Evolutionary conservation across 495 filamentous ascomycete genomes (phyloP), one percentile per base, ranked within the genome.

Genomic region (Trichoderma gamsii): DNA sequence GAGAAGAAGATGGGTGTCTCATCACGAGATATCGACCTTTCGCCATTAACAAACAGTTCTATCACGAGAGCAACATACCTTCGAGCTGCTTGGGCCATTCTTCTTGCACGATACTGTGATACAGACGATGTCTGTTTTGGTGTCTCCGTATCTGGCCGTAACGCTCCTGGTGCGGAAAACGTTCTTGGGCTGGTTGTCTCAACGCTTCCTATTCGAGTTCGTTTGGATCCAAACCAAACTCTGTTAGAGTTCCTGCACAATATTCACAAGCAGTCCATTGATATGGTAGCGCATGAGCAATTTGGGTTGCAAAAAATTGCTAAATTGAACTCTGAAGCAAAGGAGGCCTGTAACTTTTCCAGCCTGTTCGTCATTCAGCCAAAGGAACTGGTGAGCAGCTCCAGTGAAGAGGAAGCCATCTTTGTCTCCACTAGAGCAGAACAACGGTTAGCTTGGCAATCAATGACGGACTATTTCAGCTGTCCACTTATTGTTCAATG

Each of bases 151-250:
- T 80, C 78, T 64, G 85, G 85, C 41, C 77, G 86, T 0, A 76
- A 80, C 29, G 77, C 78, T 9, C 73, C 78, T 12, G 83, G 80
- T 29, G 72, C 87, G 18, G 75, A 76, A 21, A 73, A 77, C 21
- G 81, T 86, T 56, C 71, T 77, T 11, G 85, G 83, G 0, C 80
- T 87, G 0, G 77, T 86, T 2, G 82, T 89, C 59, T 80, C 86
- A 23, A 88, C 88, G 0, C 73, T 88, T 0, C 88, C 88, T 3
- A 73, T 84, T 13, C 79, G 86, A 2, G 73, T 79, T 5, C 63
- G 56, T 3, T 21, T 76, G 11, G 38, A 63, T 29, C 49, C 59
- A 25, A 69, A 67, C 6, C 64, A 63, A 46, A n/a, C 35, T 21
- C 16, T 75, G 9, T 41, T 41, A 8, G 65, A 68, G 4, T 75